These are phyloP conservation scores for Fusarium secorum DNA, from an alignment of 2,329 filamentous ascomycete genomes.

Conservation along the genomic window DNA sequence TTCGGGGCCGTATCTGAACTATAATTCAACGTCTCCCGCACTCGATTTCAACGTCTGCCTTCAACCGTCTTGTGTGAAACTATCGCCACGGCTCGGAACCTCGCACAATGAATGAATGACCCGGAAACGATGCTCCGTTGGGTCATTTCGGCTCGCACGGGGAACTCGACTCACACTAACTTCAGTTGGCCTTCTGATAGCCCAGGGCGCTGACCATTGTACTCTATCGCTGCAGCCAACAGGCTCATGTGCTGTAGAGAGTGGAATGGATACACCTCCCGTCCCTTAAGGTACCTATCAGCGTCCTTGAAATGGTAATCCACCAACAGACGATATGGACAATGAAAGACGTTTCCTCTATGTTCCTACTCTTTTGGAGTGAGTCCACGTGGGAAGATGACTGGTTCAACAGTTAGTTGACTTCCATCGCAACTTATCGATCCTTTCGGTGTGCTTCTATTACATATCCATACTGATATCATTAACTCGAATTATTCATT, in stretches of 20 bases:
- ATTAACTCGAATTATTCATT: not conserved
- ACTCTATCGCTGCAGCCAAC: conserved; percentile 20
- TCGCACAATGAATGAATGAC: not conserved
- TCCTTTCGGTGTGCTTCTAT: not conserved
- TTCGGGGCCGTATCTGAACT: conserved; percentile 18
- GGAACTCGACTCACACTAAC: conserved; percentile 1
- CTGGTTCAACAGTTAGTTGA: conserved; percentile 2
- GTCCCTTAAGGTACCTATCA: not conserved
- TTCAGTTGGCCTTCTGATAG: conserved; percentile 4
- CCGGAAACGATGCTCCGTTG: conserved; percentile 16
- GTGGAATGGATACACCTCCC: not conserved
- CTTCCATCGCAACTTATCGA: not conserved
- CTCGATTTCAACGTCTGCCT: not conserved
- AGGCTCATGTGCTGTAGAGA: not conserved
- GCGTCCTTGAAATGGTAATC: not conserved
- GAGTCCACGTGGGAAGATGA: conserved; percentile 28
- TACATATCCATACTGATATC: conserved; percentile 11
- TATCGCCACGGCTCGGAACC: not conserved
- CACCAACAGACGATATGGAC: not conserved
- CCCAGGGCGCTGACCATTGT: not conserved
- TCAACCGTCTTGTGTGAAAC: not conserved
- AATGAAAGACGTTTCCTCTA: conserved; percentile 1
- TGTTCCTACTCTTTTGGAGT: not conserved
- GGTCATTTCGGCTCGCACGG: conserved; percentile 6
- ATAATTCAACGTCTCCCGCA: conserved; percentile 34